Percentiles rank a stretch among this genome's conserved stretches.
These are phyloP conservation scores for Boeremia lycopersici DNA, from an alignment of 2,329 filamentous ascomycete genomes.

Conservation along the genomic window DNA sequence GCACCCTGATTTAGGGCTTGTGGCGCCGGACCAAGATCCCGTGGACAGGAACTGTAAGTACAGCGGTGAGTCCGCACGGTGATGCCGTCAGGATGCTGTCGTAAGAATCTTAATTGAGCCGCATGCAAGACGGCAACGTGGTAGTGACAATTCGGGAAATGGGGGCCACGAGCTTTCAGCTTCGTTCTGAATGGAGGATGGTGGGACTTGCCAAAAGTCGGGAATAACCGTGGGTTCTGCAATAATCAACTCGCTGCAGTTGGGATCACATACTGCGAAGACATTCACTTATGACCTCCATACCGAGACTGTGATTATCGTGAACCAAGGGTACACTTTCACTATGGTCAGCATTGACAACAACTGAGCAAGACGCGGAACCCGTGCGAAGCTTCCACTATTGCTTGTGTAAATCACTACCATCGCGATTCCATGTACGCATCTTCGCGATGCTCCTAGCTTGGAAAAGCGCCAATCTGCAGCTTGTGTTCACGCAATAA, in stretches of 20 bases:
- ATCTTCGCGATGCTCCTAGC: constrained; percentile 8
- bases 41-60: constrained; percentile 17
- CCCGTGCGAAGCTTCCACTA: constrained; percentile 19
- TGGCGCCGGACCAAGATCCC: constrained; percentile 31
- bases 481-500: neutral
- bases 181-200: neutral
- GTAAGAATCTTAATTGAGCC: constrained; percentile 48
- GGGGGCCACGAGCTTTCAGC: constrained; percentile 1
- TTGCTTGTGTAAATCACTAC: constrained; percentile 18
- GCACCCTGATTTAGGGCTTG: constrained; percentile 35
- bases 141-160: constrained; percentile 12
- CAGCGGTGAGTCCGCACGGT: constrained; percentile 24
- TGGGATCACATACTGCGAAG: constrained; percentile 19
- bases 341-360: constrained; percentile 41
- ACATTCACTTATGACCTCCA: constrained; percentile 10
- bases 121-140: constrained; percentile 31
- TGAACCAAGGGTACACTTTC: constrained; percentile 25
- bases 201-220: neutral
- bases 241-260: neutral
- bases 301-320: neutral
- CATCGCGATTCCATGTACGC: constrained; percentile 11
- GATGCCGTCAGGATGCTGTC: constrained; percentile 39
- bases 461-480: neutral
- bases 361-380: constrained; percentile 18
- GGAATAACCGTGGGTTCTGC: neutral